Conservation (phyloP, 2,329 filamentous ascomycete species). For the Trichoderma guizhouense region DNA sequence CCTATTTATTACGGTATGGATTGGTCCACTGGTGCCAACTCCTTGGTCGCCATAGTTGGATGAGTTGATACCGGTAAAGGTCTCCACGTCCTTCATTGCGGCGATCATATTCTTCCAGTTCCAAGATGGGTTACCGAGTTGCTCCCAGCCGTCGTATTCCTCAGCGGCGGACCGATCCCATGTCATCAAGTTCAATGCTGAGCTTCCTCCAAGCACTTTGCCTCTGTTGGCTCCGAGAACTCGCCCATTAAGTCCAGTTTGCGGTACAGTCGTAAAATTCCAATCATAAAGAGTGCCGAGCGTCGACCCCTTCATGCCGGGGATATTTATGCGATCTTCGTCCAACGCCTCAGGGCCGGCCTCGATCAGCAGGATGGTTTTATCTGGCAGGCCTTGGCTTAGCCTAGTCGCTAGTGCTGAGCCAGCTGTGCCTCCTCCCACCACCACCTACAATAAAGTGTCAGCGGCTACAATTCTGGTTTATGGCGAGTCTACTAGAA, state of each 20-base stretch:
- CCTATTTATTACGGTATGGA: background rate
- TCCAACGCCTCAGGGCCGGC: background rate
- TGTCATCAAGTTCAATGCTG: slow-evolving; percentile 19
- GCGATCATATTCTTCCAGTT: slow-evolving; percentile 23
- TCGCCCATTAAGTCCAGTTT: slow-evolving; percentile 21
- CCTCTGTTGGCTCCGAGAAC: slow-evolving; percentile 22
- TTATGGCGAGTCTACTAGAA: background rate
- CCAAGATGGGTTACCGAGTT: slow-evolving; percentile 30
- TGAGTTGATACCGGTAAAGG: background rate
- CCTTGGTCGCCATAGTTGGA: background rate
- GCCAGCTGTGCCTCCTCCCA: background rate
- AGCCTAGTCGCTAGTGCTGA: background rate
- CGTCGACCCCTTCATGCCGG: background rate
- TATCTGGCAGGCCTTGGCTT: background rate
- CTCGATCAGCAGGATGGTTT: background rate
- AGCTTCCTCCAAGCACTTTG: slow-evolving; percentile 26
- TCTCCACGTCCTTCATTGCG: background rate
- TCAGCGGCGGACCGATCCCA: slow-evolving; percentile 20
- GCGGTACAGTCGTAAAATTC: slow-evolving; percentile 5
- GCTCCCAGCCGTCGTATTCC: slow-evolving; percentile 27
- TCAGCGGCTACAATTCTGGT: background rate
- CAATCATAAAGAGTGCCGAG: slow-evolving; percentile 4
- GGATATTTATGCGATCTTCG: slow-evolving; percentile 3
- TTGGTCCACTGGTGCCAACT: slow-evolving; percentile 3
- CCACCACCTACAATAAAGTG: background rate